Percentiles rank a stretch among this genome's conserved stretches.
phyloP scores from a whole-genome alignment of 352 stramenopile genomes.

The Pythium oligandrum region DNA sequence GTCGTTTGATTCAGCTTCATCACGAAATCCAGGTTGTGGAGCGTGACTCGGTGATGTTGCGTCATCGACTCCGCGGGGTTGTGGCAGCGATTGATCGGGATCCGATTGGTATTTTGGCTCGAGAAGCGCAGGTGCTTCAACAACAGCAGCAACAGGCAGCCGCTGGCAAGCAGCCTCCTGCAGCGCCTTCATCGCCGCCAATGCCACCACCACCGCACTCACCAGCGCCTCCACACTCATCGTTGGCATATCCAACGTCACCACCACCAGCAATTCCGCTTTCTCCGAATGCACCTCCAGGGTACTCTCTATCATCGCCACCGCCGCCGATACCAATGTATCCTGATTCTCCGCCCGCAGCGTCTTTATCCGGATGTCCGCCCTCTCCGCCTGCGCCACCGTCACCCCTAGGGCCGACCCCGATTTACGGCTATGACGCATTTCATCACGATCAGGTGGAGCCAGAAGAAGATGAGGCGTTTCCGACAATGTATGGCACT shows the following conservation, averaged over 20 bases:
- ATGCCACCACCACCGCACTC: slow-evolving; percentile 19
- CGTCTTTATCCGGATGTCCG: not conserved
- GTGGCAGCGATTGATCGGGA: slow-evolving; percentile 71
- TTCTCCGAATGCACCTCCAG: slow-evolving; percentile 3
- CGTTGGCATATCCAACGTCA: slow-evolving; percentile 6
- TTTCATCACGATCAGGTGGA: slow-evolving; percentile 26
- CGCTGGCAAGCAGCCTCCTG: slow-evolving; percentile 4
- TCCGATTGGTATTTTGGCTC: slow-evolving; percentile 37
- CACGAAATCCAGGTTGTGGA: slow-evolving; percentile 63
- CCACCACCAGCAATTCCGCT: slow-evolving; percentile 4
- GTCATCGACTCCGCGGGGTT: slow-evolving; percentile 63
- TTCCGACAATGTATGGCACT: slow-evolving; percentile 43
- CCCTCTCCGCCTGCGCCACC: not conserved
- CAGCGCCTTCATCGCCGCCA: slow-evolving; percentile 13
- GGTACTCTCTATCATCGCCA: slow-evolving; percentile 6
- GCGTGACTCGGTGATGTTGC: slow-evolving; percentile 54
- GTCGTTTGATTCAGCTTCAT: slow-evolving; percentile 44
- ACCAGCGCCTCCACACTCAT: not conserved
- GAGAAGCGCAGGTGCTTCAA: slow-evolving; percentile 22
- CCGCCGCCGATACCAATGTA: slow-evolving; percentile 1
- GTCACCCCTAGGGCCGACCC: not conserved
- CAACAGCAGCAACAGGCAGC: slow-evolving; percentile 23
- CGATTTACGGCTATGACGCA: not conserved
- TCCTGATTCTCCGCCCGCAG: slow-evolving; percentile 1
- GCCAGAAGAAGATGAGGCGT: slow-evolving; percentile 77